A percentile compares a stretch with the other conserved stretches of the same genome.
phyloP scores from a whole-genome alignment of 73 alveolate species.

The Stentor roeselii region DNA sequence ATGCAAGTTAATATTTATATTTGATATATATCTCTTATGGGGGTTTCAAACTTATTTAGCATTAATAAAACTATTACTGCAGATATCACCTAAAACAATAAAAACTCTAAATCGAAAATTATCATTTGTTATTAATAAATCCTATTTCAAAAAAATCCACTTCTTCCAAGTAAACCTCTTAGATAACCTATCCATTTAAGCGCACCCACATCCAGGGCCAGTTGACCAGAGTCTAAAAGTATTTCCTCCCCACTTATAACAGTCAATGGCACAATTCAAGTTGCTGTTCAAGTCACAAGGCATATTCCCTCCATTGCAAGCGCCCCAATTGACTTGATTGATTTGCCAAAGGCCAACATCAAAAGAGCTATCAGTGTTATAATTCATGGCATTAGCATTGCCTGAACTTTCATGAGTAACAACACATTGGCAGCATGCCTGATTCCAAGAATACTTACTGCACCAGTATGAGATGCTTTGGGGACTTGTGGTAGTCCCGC shows the following conservation, averaged over 20 bases:
- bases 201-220: constrained; percentile 51
- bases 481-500: constrained; percentile 32
- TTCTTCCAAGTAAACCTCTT: too few relatives aligned
- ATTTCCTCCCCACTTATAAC: constrained; percentile 58
- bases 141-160: too few relatives aligned
- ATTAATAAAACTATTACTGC: too few relatives aligned
- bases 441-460: constrained; percentile 39
- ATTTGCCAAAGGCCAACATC: constrained; percentile 62
- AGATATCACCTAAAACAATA: too few relatives aligned
- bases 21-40: too few relatives aligned
- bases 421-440: constrained; percentile 57
- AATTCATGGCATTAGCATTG: constrained; percentile 44
- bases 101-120: too few relatives aligned
- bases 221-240: constrained; percentile 62
- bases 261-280: constrained; percentile 50
- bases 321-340: constrained; percentile 46
- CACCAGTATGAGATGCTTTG: constrained; percentile 49
- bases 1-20: too few relatives aligned
- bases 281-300: constrained; percentile 43
- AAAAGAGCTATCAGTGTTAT: constrained; percentile 36
- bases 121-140: too few relatives aligned
- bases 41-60: too few relatives aligned
- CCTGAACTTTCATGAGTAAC: constrained; percentile 51
- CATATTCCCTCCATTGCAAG: constrained; percentile 53
- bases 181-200: too few relatives aligned